These are phyloP conservation scores for Pisolithus marmoratus DNA, from an alignment of 768 basidiomycete species.

Conservation along the genomic window DNA sequence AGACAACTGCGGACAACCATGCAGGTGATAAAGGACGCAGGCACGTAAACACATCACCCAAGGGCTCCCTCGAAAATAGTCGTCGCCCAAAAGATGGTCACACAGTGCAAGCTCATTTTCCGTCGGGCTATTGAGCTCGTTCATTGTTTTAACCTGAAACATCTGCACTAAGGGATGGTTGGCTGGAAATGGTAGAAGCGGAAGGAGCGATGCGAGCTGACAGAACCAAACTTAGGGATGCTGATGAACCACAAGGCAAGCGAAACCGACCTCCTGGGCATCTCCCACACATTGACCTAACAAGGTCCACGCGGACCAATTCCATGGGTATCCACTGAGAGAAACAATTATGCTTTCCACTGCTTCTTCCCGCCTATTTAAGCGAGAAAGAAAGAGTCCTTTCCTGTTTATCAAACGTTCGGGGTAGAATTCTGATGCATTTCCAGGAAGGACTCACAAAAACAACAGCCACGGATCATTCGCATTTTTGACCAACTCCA, in stretches of 20 bases:
- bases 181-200: conserved; percentile 42
- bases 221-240: conserved; percentile 7
- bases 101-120: conserved; percentile 81
- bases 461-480: conserved; percentile 82
- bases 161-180: conserved; percentile 54
- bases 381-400: conserved; percentile 73
- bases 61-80: conserved; percentile 75
- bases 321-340: conserved; percentile 78
- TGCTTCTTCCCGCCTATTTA: conserved; percentile 78
- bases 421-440: not conserved
- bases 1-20: conserved; percentile 51
- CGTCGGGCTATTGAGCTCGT: conserved; percentile 84
- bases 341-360: conserved; percentile 76
- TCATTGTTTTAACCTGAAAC: conserved; percentile 86
- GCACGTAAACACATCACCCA: conserved; percentile 87
- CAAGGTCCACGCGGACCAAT: conserved; percentile 90
- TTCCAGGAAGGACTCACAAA: conserved; percentile 47
- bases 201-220: conserved; percentile 40
- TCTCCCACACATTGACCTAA: conserved; percentile 77
- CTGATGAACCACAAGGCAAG: not conserved
- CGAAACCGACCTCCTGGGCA: conserved; percentile 67
- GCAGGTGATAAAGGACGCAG: conserved; percentile 81
- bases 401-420: conserved; percentile 45
- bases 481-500: conserved; percentile 50
- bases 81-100: conserved; percentile 62